Evolutionary conservation across 805 yeast species (phyloP), one percentile per base, ranked within the genome.

Genomic region (Candida xyloterini): DNA sequence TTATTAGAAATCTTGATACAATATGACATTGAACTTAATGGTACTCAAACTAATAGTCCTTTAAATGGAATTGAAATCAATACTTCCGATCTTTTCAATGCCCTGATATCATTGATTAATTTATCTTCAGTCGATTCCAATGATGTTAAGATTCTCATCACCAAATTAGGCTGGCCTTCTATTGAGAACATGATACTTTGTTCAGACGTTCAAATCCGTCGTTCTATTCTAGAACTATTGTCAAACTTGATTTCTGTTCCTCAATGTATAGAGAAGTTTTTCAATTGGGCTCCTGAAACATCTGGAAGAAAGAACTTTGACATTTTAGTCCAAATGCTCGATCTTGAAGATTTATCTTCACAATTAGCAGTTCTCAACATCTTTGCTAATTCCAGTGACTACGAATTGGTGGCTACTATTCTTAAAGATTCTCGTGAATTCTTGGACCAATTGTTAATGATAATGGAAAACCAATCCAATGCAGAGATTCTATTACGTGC

Each of bases 101-200:
- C 71, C 0, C 56, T 78, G 24, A 52, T 73, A 15, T 74, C 81
- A 0, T 58, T 78, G 31, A 71, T 79, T 9, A 78, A 78, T 47
- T 38, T 78, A 4, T 57, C 79, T 0, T 70, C 81, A 0, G 44
- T 66, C 2, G 63, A 62, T 3, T 46, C 57, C 7, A 50, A 51
- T 21, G 46, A 55, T 1, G 60, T 64, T 3, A 62, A 73, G 24
- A 63, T 66, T 38, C 50, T 62, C 8, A 52, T 62, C 5, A 59
- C 70, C 50, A 66, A 35, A 24, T 50, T 45, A 47, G 64, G 53
- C 31, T 68, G 39, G 70, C 62, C 43, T 55, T 59, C 45, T 42
- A 46, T 76, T 13, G 53, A 63, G n/a, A 63, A 66, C 38, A 31
- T 58, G 30, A 45, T 60, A 21, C 34, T 57, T 2, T 71, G 67